phyloP scores from a whole-genome alignment of 257 asterid genomes.

The Coffea canephora region DNA sequence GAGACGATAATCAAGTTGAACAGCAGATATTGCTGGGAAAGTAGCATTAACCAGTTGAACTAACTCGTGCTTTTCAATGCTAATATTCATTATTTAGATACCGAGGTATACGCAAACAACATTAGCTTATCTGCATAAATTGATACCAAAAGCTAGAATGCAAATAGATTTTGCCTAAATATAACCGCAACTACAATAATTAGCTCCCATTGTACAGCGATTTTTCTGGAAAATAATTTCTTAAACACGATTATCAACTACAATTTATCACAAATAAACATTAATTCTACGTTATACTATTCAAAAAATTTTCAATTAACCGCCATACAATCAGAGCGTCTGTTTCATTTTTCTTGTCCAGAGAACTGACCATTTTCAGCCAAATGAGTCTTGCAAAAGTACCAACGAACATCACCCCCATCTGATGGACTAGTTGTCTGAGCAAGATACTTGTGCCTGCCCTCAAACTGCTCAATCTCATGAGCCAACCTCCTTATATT shows the following conservation, averaged over 20 bases:
- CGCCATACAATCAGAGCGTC: too few species aligned
- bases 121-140: not conserved
- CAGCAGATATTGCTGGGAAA: too few species aligned
- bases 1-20: too few species aligned
- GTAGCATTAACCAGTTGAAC: too few species aligned
- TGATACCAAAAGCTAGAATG: not conserved
- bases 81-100: too few species aligned
- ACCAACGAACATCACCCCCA: conserved; percentile 94
- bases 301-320: too few species aligned
- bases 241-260: too few species aligned
- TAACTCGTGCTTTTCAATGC: too few species aligned
- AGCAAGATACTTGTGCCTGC: conserved; percentile 86
- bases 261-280: too few species aligned
- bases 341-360: not conserved
- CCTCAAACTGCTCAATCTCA: conserved; percentile 85
- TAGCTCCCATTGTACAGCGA: too few species aligned
- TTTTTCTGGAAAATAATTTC: too few species aligned
- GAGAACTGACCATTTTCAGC: conserved; percentile 63
- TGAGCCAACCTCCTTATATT: conserved; percentile 75
- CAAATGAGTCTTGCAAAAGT: conserved; percentile 80
- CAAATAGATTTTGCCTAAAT: not conserved
- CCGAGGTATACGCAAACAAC: not conserved
- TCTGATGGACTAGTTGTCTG: conserved; percentile 91
- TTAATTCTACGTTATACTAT: too few species aligned
- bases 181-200: not conserved